These are phyloP conservation scores for Hemileia vastatrix DNA, from an alignment of 1,284 basidiomycete species.

Conservation along the genomic window DNA sequence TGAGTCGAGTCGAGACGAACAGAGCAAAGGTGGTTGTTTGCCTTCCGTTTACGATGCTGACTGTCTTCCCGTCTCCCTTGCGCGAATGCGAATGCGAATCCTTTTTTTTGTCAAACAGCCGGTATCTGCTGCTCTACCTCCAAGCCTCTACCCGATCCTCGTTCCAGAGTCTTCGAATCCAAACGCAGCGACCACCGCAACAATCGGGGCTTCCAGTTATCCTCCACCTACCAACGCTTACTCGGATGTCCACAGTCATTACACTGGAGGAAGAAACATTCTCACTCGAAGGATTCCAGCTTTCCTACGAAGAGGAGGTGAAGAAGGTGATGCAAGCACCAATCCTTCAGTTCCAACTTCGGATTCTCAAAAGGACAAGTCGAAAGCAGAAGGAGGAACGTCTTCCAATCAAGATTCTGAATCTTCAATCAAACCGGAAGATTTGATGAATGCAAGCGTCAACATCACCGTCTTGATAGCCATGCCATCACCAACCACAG, in stretches of 20 bases:
- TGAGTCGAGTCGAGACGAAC: background rate
- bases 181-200: no score
- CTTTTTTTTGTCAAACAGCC: conserved; percentile 1
- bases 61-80: background rate
- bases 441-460: conserved; percentile 28
- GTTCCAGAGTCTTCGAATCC: no score
- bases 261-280: background rate
- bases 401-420: background rate
- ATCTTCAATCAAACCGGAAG: background rate
- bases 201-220: background rate
- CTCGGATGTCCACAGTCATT: background rate
- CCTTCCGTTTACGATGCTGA: background rate
- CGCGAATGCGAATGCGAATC: no score
- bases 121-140: conserved; percentile 8
- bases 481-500: conserved; percentile 36
- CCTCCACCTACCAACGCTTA: background rate
- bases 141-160: no score
- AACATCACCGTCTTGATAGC: conserved; percentile 38
- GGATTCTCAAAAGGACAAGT: background rate
- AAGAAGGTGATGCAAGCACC: background rate
- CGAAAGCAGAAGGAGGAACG: background rate
- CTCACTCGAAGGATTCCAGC: background rate
- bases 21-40: no score
- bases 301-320: background rate
- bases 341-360: background rate